Evolutionary conservation across 208 protist genomes (phyloP), one percentile per base, ranked within the genome.

Genomic region (Wallacemonas sp.): DNA sequence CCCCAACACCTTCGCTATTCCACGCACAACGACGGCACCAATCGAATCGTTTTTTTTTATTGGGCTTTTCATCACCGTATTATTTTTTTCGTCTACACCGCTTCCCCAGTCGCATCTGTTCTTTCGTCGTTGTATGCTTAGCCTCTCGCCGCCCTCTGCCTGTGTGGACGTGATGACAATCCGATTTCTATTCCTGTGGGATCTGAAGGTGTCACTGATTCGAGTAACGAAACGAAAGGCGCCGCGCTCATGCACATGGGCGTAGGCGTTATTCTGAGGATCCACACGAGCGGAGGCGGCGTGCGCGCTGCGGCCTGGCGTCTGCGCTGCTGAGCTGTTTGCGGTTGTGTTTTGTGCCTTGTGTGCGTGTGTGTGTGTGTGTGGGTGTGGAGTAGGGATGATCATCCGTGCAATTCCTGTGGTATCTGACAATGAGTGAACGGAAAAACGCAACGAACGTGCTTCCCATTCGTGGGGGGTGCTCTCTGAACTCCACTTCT

Each of bases 381-480:
- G 19, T 30, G 27, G 27, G 36, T 26, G 45, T 54, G 49, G 36
- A 38, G 36, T 42, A n/a, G 19, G 72, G 72, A 78, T 78, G 72
- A 72, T 41, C 54, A 60, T 24, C 67, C 72, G 62, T 78, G 72
- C 72, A 80, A 88, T 84, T 88, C 83, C 83, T 90, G 83, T 90
- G 83, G 83, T 86, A 90, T 90, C 83, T 79, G 83, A 90, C 49
- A 12, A 61, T 63, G 69, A 67, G 17, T 74, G 56, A 71, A 36
- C 38, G 73, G 75, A 74, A 84, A 77, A 83, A 76, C 75, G 82
- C 79, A 72, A 78, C 72, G 72, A 73, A 67, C 69, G 59, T 62
- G 46, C 73, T 56, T 61, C 66, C 36, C 55, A 53, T 28, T 62
- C 61, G 64, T 36, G 24, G 59, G 55, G 47, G 34, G 70, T 64